Base-by-base conservation (phyloP, 2,329 filamentous ascomycete genomes). In the Fusarium metavorans region DNA sequence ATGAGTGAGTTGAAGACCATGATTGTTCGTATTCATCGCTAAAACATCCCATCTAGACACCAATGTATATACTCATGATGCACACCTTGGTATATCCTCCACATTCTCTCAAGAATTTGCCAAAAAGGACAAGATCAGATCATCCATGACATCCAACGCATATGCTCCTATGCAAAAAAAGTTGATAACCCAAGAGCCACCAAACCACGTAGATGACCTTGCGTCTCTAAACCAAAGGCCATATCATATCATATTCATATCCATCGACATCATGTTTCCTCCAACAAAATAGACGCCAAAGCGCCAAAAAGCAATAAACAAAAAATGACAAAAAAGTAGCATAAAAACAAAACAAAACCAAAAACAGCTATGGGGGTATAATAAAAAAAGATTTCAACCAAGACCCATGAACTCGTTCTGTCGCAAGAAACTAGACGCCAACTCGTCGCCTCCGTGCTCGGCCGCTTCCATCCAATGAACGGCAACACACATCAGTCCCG, bases 401-500 rank as follows among this genome's bases (percentile, higher is more conserved):
- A 77, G 75, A 41, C 79, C 80, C 81, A 80, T 81, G 58, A 83
- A 82, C 78, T 87, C 87, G 73, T 88, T 86, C 84, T 97, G 94
- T 73, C 92, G 89, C 82, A 98, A 85, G 83, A 96, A 95, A 81
- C 92, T 93, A 80, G 91, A 92, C 23, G 96, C 96, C 76, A 97
- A 86, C 79, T 93, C 90, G 81, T 98, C 96, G 1, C 95, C 95
- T n/a, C 95, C 95, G 64, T 90, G 89, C 77, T 94, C 93, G 41
- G 94, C 95, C 75, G 94, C 88, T 84, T 96, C 94, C 95, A 98
- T 98, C 95, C 96, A 98, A 86, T 98, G 96, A 83, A 97, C 92
- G 11, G 96, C 96, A 67, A 98, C 91, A 79, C 95, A 98, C 94
- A 98, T 97, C 48, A 95, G 91, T 64, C 93, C 93, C 2, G 94